Percentiles rank a stretch among this genome's conserved stretches.
Evolutionary conservation across 208 protist species (phyloP).

Genomic region (Trypanosoma grayi): DNA sequence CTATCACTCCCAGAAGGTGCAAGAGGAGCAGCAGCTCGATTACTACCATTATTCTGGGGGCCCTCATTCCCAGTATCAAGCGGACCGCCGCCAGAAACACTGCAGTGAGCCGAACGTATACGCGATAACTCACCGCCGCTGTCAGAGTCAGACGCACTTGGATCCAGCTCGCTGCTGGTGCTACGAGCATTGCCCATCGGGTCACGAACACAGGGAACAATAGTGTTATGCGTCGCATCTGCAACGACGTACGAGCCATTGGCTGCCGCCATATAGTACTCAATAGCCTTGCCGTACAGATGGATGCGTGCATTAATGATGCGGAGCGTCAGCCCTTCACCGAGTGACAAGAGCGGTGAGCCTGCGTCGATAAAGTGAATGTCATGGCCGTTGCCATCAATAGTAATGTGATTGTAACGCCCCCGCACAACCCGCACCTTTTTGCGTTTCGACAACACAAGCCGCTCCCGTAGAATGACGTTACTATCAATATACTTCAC

Average conservation of each 20-base stretch:
- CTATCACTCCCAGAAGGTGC: too few species aligned
- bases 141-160: background rate
- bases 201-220: constrained; percentile 5
- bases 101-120: too few species aligned
- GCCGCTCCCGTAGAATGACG: constrained; percentile 38
- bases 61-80: too few species aligned
- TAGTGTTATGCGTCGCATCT: constrained; percentile 33
- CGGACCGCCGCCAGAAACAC: too few species aligned
- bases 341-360: constrained; percentile 46
- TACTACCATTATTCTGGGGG: background rate
- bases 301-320: constrained; percentile 56
- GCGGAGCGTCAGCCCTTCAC: constrained; percentile 64
- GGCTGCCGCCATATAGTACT: constrained; percentile 51
- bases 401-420: constrained; percentile 51
- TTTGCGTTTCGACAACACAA: constrained; percentile 41
- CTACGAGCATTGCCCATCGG: background rate
- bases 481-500: constrained; percentile 48
- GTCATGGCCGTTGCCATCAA: constrained; percentile 53
- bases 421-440: constrained; percentile 39
- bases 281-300: constrained; percentile 46
- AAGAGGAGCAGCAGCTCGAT: too few species aligned
- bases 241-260: constrained; percentile 72
- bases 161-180: background rate
- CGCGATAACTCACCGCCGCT: background rate
- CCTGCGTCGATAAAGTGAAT: constrained; percentile 51